phyloP scores from a whole-genome alignment of 345 rosid species.

The Abelmoschus esculentus region DNA sequence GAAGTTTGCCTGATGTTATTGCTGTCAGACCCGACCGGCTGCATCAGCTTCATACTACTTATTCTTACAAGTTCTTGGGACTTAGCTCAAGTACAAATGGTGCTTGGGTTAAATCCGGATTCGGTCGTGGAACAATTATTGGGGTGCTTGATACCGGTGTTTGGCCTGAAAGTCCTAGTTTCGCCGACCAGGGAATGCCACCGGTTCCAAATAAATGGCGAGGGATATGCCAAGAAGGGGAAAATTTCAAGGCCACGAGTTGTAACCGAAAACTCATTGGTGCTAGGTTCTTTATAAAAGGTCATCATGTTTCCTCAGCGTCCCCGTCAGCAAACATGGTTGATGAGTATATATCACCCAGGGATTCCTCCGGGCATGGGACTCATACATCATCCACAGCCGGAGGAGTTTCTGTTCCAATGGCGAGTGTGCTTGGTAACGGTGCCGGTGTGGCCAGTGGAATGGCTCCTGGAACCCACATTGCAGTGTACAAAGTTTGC shows the following conservation, averaged over 20 bases:
- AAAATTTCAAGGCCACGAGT: slow-evolving; percentile 40
- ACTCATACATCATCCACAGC: slow-evolving; percentile 88
- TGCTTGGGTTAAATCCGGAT: slow-evolving; percentile 56
- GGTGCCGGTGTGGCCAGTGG: slow-evolving; percentile 82
- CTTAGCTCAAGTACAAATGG: slow-evolving; percentile 34
- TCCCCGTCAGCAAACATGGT: slow-evolving; percentile 29
- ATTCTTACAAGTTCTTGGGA: slow-evolving; percentile 82
- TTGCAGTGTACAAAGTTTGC: slow-evolving; percentile 85
- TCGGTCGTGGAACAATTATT: slow-evolving; percentile 56
- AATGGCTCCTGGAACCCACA: slow-evolving; percentile 78
- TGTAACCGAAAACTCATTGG: slow-evolving; percentile 84
- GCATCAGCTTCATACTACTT: slow-evolving; percentile 69
- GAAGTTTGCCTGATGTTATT: slow-evolving; percentile 50
- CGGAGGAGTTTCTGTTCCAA: slow-evolving; percentile 61
- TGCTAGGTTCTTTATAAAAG: slow-evolving; percentile 74
- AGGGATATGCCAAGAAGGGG: slow-evolving; percentile 77
- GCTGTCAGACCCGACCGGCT: slow-evolving; percentile 64
- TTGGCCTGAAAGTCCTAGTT: slow-evolving; percentile 95
- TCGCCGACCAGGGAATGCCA: slow-evolving; percentile 63
- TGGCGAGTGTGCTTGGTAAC: slow-evolving; percentile 62
- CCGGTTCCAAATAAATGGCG: slow-evolving; percentile 62
- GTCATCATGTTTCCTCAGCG: slow-evolving; percentile 53
- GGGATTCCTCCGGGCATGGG: slow-evolving; percentile 84
- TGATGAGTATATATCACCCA: slow-evolving; percentile 58
- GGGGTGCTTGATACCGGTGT: slow-evolving; percentile 84